Conservation (phyloP, 176 grass and related monocot genomes). For the Urochloa ruziziensis region DNA sequence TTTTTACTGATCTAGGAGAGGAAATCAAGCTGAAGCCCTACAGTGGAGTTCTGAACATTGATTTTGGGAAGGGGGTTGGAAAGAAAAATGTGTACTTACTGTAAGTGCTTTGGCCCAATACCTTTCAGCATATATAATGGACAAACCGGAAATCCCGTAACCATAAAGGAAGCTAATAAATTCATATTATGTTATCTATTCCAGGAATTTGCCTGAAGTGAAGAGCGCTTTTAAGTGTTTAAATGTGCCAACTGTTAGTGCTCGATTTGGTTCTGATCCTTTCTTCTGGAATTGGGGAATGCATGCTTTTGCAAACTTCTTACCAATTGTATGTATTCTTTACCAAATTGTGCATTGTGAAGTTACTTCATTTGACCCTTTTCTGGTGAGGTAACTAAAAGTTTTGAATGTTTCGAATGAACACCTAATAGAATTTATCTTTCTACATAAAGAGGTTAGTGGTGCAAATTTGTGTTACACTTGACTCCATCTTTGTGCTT, state of each 20-base stretch:
- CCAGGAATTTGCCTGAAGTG: constrained; percentile 95
- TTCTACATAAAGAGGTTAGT: neutral
- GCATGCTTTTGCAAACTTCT: constrained; percentile 70
- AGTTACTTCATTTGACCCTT: neutral
- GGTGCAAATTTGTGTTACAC: neutral
- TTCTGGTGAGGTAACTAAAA: neutral
- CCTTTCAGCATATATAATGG: neutral
- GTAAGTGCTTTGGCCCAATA: constrained; percentile 45
- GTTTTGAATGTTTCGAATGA: neutral
- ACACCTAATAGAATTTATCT: neutral
- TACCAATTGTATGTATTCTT: constrained; percentile 64
- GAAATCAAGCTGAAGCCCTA: constrained; percentile 90
- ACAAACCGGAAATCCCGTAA: neutral
- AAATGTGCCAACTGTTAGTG: constrained; percentile 86
- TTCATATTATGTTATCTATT: constrained; percentile 32
- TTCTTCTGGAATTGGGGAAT: constrained; percentile 99
- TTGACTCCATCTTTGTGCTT: neutral
- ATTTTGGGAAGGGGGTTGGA: constrained; percentile 88
- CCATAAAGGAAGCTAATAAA: neutral
- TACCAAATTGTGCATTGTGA: neutral
- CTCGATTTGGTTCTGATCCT: constrained; percentile 87
- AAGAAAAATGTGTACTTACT: constrained; percentile 90
- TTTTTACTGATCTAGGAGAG: constrained; percentile 60
- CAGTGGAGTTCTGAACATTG: constrained; percentile 78
- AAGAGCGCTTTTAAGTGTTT: constrained; percentile 76